phyloP scores from a whole-genome alignment of 2,329 filamentous ascomycete genomes.

The Rhynchosporium graminicola region DNA sequence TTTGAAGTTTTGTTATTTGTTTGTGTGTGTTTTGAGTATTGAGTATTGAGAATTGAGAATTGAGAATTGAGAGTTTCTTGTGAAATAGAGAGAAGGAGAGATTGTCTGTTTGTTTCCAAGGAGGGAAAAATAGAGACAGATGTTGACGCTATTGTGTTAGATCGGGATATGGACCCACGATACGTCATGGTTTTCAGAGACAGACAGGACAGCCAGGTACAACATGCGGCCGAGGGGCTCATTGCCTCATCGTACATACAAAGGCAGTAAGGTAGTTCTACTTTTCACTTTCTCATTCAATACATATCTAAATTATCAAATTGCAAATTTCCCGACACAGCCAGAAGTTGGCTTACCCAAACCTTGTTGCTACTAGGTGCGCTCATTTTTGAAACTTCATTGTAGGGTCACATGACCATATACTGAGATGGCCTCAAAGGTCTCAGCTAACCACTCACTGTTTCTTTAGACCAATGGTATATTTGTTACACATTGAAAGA shows the following conservation, averaged over 20 bases:
- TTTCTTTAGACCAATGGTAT: too few species aligned
- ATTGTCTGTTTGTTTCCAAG: not conserved
- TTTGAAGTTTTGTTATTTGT: conserved; percentile 12
- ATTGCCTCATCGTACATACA: conserved; percentile 10
- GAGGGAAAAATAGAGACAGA: not conserved
- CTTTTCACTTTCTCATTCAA: not conserved
- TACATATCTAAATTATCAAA: not conserved
- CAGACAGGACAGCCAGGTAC: conserved; percentile 10
- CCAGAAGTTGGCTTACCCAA: not conserved
- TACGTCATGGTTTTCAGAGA: conserved; percentile 21
- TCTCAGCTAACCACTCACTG: too few species aligned
- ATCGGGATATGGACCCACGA: conserved; percentile 2
- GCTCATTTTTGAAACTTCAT: too few species aligned
- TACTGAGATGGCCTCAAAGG: too few species aligned
- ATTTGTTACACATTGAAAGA: too few species aligned
- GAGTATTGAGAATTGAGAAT: not conserved
- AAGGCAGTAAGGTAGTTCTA: not conserved
- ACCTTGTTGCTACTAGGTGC: too few species aligned
- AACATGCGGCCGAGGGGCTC: not conserved
- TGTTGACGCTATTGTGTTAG: conserved; percentile 16
- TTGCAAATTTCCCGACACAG: not conserved
- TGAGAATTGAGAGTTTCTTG: not conserved
- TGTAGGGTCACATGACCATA: too few species aligned
- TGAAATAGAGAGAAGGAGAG: not conserved
- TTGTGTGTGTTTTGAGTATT: not conserved